Evolutionary conservation across 129 eudicot genomes (phyloP), one percentile per base, ranked within the genome.

Genomic region (Chrysanthemum lavandulifolium): DNA sequence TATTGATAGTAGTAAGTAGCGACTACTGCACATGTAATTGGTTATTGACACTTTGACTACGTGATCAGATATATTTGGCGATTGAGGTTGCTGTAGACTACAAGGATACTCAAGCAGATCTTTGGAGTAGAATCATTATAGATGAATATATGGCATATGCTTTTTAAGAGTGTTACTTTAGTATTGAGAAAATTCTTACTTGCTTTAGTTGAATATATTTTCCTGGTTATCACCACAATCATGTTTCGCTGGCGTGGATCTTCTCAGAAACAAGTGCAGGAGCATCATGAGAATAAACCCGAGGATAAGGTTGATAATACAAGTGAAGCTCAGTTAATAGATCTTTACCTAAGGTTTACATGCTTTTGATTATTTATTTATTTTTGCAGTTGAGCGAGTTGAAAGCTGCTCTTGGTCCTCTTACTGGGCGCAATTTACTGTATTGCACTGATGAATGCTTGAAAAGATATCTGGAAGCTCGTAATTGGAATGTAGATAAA

Each of bases 401-500:
- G 21, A 83, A 57, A 76, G 76, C 79, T 27, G 82, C 78, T 61
- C 74, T 86, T 36, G 91, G 91, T 2, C 73, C 84, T 11, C 76
- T 86, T 45, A 78, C 91, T 7, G 91, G 75, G 10, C 88, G 84
- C 68, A 69, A 25, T 40, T 74, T 62, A 59, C 67, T 29, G 56
- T 89, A 65, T 59, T 89, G 89, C 60, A 65, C 79, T 68, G 91
- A 86, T 74, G 85, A 86, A 63, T 86, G 89, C 66, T 82, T 86
- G 75, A 84, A 70, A 74, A 84, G 96, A 70, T 86, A 84, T 78
- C 79, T 89, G 59, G 87, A 82, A 77, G 96, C 96, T 54, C 85
- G 96, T 48, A 88, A 81, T 68, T 86, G 96, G 96, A 78, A 89
- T 77, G 87, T 86, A 4, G 91, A 89, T 25, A 89, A 86, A 63